A percentile compares a stretch with the other conserved stretches of the same genome.
Evolutionary conservation across 495 filamentous ascomycete genomes (phyloP).

Genomic region (Penicillium parvum): DNA sequence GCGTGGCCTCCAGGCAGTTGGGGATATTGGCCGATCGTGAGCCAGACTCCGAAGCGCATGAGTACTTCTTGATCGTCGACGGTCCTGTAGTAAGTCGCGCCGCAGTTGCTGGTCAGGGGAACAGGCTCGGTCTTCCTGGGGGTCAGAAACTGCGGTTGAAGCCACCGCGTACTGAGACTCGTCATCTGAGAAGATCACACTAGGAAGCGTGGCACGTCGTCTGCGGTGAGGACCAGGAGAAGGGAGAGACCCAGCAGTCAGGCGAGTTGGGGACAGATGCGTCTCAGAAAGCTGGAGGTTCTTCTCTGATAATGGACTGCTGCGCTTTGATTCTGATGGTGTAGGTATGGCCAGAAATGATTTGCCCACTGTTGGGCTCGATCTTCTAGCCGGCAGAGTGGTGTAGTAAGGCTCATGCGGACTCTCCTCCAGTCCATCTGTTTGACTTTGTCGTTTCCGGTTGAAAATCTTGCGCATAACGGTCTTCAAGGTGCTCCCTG

Average conservation of each 20-base stretch:
- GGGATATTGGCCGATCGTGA: slow-evolving; percentile 23
- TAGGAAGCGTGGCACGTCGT: slow-evolving; percentile 43
- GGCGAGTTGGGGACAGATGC: slow-evolving; percentile 23
- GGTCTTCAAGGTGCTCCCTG: slow-evolving; percentile 42
- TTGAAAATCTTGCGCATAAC: slow-evolving; percentile 49
- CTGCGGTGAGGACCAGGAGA: slow-evolving; percentile 21
- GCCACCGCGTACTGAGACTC: slow-evolving; percentile 32
- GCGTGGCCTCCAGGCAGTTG: slow-evolving; percentile 25
- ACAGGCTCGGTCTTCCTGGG: slow-evolving; percentile 20
- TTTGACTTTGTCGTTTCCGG: slow-evolving; percentile 37
- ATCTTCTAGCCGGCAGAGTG: not conserved
- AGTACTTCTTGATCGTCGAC: slow-evolving; percentile 32
- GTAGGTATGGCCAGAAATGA: slow-evolving; percentile 20
- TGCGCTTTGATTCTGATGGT: slow-evolving; percentile 24
- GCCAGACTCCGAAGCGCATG: slow-evolving; percentile 24
- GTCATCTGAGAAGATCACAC: slow-evolving; percentile 42
- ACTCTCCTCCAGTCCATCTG: slow-evolving; percentile 30
- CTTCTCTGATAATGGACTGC: slow-evolving; percentile 24
- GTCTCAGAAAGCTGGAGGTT: slow-evolving; percentile 16
- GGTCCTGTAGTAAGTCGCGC: slow-evolving; percentile 19
- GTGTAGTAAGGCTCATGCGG: slow-evolving; percentile 16
- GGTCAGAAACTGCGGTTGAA: slow-evolving; percentile 23
- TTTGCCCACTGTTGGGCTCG: slow-evolving; percentile 6
- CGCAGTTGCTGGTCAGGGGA: slow-evolving; percentile 15
- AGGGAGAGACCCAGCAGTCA: slow-evolving; percentile 19